phyloP scores from a whole-genome alignment of 2,329 filamentous ascomycete species.

The Pyricularia pennisetigena region DNA sequence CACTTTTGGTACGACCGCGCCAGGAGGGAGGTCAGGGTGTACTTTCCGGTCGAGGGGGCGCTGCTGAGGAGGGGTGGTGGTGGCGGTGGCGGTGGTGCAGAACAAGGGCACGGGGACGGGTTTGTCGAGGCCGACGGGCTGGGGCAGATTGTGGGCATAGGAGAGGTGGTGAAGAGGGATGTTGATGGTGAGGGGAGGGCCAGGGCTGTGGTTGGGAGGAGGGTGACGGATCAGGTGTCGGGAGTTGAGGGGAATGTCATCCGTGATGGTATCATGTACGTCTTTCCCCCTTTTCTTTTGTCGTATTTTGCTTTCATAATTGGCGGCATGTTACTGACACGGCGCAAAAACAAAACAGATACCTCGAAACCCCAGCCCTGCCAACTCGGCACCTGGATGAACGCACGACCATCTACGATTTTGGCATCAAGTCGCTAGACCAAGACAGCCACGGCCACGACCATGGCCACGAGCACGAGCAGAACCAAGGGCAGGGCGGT shows the following conservation, averaged over 20 bases:
- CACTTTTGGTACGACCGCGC: conserved; percentile 2
- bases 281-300: background rate
- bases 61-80: background rate
- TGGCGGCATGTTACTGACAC: background rate
- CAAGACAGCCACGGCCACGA: conserved; percentile 1
- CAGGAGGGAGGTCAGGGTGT: conserved; percentile 1
- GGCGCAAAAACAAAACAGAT: background rate
- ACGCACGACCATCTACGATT: conserved; percentile 3
- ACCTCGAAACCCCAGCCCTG: conserved; percentile 1
- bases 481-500: background rate
- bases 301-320: background rate
- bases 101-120: background rate
- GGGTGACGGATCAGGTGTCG: background rate
- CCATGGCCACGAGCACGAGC: background rate
- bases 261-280: conserved; percentile 1
- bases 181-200: background rate
- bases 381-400: background rate
- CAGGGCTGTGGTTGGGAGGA: background rate
- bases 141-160: background rate
- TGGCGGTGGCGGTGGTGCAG: background rate
- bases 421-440: conserved; percentile 5
- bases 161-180: background rate
- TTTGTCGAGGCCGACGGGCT: background rate
- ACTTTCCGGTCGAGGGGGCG: conserved; percentile 4
- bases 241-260: conserved; percentile 2